Conservation (phyloP, 2,329 filamentous ascomycete species). For the Coniella lustricola region DNA sequence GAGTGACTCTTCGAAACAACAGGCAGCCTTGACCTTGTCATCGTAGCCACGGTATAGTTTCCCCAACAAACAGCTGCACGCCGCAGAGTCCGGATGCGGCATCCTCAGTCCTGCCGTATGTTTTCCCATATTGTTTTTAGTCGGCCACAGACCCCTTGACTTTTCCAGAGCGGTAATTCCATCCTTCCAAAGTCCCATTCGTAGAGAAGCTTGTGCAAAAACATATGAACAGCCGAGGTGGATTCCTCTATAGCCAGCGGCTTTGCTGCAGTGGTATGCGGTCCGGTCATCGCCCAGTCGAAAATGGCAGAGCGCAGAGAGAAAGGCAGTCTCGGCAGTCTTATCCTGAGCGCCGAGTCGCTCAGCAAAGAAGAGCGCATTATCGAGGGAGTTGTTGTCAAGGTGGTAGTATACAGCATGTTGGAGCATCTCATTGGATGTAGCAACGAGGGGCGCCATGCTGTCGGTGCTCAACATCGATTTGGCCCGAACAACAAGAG, state of each 20-base stretch:
- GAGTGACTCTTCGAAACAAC: slow-evolving; percentile 80
- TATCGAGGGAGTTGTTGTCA: slow-evolving; percentile 83
- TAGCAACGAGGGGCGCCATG: slow-evolving; percentile 48
- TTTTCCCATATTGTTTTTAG: slow-evolving; percentile 71
- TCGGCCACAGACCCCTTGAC: slow-evolving; percentile 66
- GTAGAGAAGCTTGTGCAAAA: slow-evolving; percentile 82
- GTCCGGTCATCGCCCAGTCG: slow-evolving; percentile 76
- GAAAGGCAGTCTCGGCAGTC: slow-evolving; percentile 71
- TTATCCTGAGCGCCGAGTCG: slow-evolving; percentile 79
- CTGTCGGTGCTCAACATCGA: slow-evolving; percentile 17
- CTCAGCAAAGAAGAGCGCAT: slow-evolving; percentile 89
- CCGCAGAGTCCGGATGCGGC: slow-evolving; percentile 73
- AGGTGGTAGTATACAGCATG: slow-evolving; percentile 63
- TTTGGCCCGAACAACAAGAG: slow-evolving; percentile 17
- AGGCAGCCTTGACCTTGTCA: slow-evolving; percentile 73
- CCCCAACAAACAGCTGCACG: slow-evolving; percentile 75
- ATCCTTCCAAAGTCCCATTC: slow-evolving; percentile 70
- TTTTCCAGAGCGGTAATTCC: slow-evolving; percentile 81
- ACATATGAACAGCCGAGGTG: slow-evolving; percentile 87
- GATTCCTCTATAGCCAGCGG: slow-evolving; percentile 59
- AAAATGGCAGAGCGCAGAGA: slow-evolving; percentile 78
- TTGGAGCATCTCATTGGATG: slow-evolving; percentile 46
- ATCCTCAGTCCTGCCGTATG: slow-evolving; percentile 72
- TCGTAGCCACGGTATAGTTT: slow-evolving; percentile 83
- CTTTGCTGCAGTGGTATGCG: slow-evolving; percentile 75